A percentile compares a stretch with the other conserved stretches of the same genome.
phyloP scores from a whole-genome alignment of 768 basidiomycete species.

The Lactarius evosmus region DNA sequence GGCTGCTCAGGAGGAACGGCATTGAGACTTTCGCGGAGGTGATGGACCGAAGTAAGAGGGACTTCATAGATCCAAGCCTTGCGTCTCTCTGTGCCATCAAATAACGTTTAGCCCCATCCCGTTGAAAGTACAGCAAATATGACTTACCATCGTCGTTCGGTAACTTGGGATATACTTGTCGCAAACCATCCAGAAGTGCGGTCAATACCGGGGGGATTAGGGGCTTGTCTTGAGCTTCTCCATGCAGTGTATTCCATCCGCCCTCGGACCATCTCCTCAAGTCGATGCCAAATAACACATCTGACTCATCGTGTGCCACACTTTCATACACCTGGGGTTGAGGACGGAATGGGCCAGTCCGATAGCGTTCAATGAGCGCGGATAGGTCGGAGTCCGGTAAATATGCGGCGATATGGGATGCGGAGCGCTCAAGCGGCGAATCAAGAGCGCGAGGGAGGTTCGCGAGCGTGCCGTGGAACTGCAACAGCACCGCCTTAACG shows the following conservation, averaged over 20 bases:
- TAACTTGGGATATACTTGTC: slow-evolving; percentile 57
- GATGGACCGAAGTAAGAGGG: slow-evolving; percentile 77
- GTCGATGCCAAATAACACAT: slow-evolving; percentile 90
- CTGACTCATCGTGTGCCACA: slow-evolving; percentile 74
- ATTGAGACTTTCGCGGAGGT: slow-evolving; percentile 82
- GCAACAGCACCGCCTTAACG: slow-evolving; percentile 84
- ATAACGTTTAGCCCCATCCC: not conserved
- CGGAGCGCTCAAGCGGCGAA: slow-evolving; percentile 62
- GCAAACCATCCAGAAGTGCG: slow-evolving; percentile 61
- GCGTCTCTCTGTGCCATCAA: slow-evolving; percentile 60
- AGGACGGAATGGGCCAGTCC: slow-evolving; percentile 92
- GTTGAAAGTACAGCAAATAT: too few species aligned
- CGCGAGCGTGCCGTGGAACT: slow-evolving; percentile 79
- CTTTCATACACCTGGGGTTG: slow-evolving; percentile 83
- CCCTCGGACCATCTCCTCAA: slow-evolving; percentile 88
- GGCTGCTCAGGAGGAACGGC: slow-evolving; percentile 53
- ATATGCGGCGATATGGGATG: slow-evolving; percentile 75
- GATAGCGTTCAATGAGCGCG: slow-evolving; percentile 87
- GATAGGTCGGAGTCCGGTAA: slow-evolving; percentile 85
- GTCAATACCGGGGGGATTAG: slow-evolving; percentile 70
- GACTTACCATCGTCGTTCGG: slow-evolving; percentile 61
- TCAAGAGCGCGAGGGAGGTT: slow-evolving; percentile 68
- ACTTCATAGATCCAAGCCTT: slow-evolving; percentile 96
- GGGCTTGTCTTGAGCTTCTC: slow-evolving; percentile 57
- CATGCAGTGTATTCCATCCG: slow-evolving; percentile 58